phyloP scores from a whole-genome alignment of 371 early-diverging fungal species.

The Rhizopus stolonifer region DNA sequence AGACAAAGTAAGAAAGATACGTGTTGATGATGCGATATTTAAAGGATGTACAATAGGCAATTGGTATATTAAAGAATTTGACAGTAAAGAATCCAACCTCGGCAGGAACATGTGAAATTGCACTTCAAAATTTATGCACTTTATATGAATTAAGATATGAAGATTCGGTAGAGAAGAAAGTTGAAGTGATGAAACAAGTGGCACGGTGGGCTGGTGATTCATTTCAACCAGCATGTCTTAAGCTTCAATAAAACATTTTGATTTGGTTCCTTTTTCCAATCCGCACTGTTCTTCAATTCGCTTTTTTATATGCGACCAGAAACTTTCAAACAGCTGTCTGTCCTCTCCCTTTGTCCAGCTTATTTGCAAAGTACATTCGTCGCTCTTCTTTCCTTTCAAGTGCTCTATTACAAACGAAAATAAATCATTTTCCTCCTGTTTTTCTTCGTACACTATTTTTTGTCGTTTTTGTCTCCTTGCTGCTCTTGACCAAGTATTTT shows the following conservation, averaged over 20 bases:
- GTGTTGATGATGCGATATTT: not conserved
- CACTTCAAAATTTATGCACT: constrained; percentile 60
- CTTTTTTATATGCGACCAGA: constrained; percentile 55
- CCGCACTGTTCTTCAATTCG: constrained; percentile 58
- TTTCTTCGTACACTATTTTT: constrained; percentile 9
- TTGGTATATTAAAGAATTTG: constrained; percentile 31
- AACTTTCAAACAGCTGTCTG: constrained; percentile 41
- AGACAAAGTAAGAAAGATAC: constrained; percentile 24
- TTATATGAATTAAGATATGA: constrained; percentile 61
- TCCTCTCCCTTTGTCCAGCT: constrained; percentile 43
- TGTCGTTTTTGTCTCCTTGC: constrained; percentile 40
- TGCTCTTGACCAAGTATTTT: constrained; percentile 55
- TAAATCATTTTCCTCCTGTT: constrained; percentile 3
- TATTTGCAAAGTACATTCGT: constrained; percentile 14
- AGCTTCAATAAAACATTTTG: constrained; percentile 30
- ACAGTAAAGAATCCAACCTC: constrained; percentile 36
- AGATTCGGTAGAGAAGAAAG: constrained; percentile 47
- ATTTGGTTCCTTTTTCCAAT: constrained; percentile 30
- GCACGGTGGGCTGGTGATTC: constrained; percentile 63
- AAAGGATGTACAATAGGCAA: constrained; percentile 20
- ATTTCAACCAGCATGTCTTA: constrained; percentile 52
- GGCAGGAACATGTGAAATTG: constrained; percentile 56
- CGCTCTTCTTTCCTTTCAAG: not conserved
- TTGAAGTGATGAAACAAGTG: constrained; percentile 52
- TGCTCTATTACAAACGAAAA: constrained; percentile 27